Base-by-base conservation (phyloP, 495 filamentous ascomycete genomes). In the Aspergillus indologenus region DNA sequence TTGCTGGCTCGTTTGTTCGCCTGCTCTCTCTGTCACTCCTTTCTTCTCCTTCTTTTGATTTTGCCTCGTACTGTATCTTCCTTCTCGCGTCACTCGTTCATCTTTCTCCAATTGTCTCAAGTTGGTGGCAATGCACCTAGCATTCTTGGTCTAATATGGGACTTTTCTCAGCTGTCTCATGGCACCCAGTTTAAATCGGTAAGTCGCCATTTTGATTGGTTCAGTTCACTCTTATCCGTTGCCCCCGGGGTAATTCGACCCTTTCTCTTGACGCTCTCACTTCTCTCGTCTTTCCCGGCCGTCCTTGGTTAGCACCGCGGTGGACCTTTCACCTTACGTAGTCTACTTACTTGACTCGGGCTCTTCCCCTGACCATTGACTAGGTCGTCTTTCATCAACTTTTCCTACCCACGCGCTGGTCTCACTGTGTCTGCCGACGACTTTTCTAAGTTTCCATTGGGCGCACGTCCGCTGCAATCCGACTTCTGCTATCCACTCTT, bases 21-120 rank as follows among this genome's bases (percentile, higher is more conserved):
- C 58, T 82, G 2, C 42, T 59, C 50, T 67, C 86, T 74, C 55
- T 81, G 73, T 31, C 83, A 79, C 55, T 88, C 88, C 56, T 56
- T 48, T 48, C 59, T 46, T 49, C 53, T 48, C 24, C 52, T 40
- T 57, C 58, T 52, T 43, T 40, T 40, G 34, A 19, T 45, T 53
- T 40, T 42, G 53, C 24, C 34, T 40, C 44, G 50, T 64, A 31
- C 45, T 46, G 52, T 58, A 19, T 43, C 49, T 22, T 48, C 26
- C 18, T 46, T 40, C 12, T 11, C 34, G 5, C 12, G 53, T 44
- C 22, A 34, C 54, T 44, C 22, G 18, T 21, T 22, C 19, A 18
- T 24, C 19, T 5, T 29, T n/a, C 15, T 3, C 20, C n/a, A 49
- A 42, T 47, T 24, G 19, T 49, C 34, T 40, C 12, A 40, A 2